phyloP scores from a whole-genome alignment of 768 basidiomycete genomes.

The Pisolithus tinctorius region DNA sequence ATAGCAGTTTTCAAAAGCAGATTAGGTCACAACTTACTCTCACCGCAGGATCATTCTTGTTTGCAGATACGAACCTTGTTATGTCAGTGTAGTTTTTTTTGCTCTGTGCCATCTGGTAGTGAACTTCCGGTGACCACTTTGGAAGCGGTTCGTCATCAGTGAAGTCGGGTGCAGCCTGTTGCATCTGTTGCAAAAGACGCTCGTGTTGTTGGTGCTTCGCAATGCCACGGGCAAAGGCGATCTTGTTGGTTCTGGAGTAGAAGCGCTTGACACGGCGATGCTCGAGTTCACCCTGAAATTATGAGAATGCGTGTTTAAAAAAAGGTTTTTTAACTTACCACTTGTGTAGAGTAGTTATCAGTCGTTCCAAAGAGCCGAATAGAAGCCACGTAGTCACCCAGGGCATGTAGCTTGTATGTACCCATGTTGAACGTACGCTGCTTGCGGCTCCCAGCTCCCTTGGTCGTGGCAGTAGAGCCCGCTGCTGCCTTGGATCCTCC shows the following conservation, averaged over 20 bases:
- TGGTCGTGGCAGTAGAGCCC: too few relatives aligned
- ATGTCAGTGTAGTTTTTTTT: too few relatives aligned
- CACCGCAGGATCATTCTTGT: too few relatives aligned
- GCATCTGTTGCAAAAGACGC: constrained; percentile 1
- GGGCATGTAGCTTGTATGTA: constrained; percentile 29
- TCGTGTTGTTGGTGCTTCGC: constrained; percentile 16
- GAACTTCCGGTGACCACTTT: too few relatives aligned
- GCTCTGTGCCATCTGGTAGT: too few relatives aligned
- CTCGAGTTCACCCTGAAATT: constrained; percentile 31
- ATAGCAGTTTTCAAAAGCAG: too few relatives aligned
- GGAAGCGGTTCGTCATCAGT: too few relatives aligned
- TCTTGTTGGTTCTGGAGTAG: constrained; percentile 33
- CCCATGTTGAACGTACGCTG: constrained; percentile 1
- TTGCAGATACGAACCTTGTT: too few relatives aligned
- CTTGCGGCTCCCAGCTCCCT: not conserved
- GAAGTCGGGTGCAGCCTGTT: too few relatives aligned
- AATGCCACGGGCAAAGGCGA: constrained; percentile 23
- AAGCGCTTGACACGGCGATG: constrained; percentile 32
- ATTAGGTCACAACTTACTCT: too few relatives aligned
- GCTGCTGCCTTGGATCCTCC: not conserved
- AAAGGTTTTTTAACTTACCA: constrained; percentile 19
- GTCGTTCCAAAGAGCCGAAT: constrained; percentile 28
- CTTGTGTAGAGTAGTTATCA: constrained; percentile 32
- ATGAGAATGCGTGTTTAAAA: not conserved
- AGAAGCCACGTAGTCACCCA: constrained; percentile 25